Conservation (phyloP, 768 basidiomycete genomes). For the Tephrocybe sp. region DNA sequence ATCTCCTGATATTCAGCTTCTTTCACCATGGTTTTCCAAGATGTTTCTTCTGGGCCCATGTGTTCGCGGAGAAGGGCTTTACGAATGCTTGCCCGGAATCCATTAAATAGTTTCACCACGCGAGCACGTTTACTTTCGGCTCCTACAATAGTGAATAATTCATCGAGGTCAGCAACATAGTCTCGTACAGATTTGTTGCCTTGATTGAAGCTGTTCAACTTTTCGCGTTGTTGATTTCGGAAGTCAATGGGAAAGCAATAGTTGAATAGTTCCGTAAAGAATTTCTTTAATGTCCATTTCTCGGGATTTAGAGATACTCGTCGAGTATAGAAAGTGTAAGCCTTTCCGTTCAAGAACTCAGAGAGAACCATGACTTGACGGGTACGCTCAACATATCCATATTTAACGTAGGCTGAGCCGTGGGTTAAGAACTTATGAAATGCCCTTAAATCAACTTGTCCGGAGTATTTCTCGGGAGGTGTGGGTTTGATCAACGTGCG, state of each 20-base stretch:
- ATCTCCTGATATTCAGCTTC: slow-evolving; percentile 29
- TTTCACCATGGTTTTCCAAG: slow-evolving; percentile 22
- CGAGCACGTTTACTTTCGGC: slow-evolving; percentile 20
- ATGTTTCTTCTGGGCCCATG: slow-evolving; percentile 23
- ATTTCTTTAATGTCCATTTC: slow-evolving; percentile 21
- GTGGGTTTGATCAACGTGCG: neutral
- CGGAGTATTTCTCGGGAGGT: slow-evolving; percentile 16
- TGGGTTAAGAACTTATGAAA: slow-evolving; percentile 19
- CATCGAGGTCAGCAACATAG: slow-evolving; percentile 28
- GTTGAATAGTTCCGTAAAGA: slow-evolving; percentile 30
- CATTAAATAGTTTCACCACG: slow-evolving; percentile 32
- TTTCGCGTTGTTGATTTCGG: slow-evolving; percentile 21
- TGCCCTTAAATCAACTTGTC: neutral
- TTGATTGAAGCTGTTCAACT: slow-evolving; percentile 23
- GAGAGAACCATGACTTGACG: slow-evolving; percentile 20
- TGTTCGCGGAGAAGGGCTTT: slow-evolving; percentile 24
- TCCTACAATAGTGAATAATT: slow-evolving; percentile 28
- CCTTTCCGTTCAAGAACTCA: slow-evolving; percentile 20
- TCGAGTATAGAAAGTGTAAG: neutral
- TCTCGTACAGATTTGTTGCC: slow-evolving; percentile 21
- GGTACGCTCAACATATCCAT: slow-evolving; percentile 12
- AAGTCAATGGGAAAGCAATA: slow-evolving; percentile 33
- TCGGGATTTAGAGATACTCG: slow-evolving; percentile 13
- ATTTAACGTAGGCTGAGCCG: slow-evolving; percentile 15
- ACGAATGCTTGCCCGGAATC: slow-evolving; percentile 25